A percentile compares a stretch with the other conserved stretches of the same genome.
phyloP scores from a whole-genome alignment of 176 grass and related monocot genomes.

The Bonia amplexicaulis region DNA sequence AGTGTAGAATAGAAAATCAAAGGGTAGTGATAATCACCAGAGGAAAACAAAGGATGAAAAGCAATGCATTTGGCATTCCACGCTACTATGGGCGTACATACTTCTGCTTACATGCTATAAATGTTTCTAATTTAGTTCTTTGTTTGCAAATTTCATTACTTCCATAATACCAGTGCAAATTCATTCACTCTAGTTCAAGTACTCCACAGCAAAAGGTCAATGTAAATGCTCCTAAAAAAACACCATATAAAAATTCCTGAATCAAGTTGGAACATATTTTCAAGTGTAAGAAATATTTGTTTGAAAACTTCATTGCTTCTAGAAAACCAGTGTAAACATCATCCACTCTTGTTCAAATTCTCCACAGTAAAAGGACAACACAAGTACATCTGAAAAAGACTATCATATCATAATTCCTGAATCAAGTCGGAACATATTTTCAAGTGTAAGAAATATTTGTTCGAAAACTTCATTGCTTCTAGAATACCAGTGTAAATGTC shows the following conservation, averaged over 20 bases:
- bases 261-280: too few relatives aligned
- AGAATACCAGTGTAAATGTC: not conserved
- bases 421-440: too few relatives aligned
- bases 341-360: not conserved
- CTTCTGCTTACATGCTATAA: not conserved
- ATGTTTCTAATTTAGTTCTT: not conserved
- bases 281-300: not conserved
- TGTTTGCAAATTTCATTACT: too few relatives aligned
- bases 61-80: not conserved
- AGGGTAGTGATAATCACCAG: not conserved
- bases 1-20: not conserved
- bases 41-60: not conserved
- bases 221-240: too few relatives aligned
- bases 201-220: too few relatives aligned
- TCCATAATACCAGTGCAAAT: too few relatives aligned
- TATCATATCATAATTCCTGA: too few relatives aligned
- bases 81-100: not conserved
- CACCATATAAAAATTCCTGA: too few relatives aligned
- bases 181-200: too few relatives aligned
- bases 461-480: not conserved
- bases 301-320: conserved; percentile 4
- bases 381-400: too few relatives aligned
- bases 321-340: not conserved
- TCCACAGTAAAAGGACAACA: too few relatives aligned
- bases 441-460: not conserved